Evolutionary conservation across 108 stramenopile genomes (phyloP), one percentile per base, ranked within the genome.

Genomic region (Stephanodiscus triporus): DNA sequence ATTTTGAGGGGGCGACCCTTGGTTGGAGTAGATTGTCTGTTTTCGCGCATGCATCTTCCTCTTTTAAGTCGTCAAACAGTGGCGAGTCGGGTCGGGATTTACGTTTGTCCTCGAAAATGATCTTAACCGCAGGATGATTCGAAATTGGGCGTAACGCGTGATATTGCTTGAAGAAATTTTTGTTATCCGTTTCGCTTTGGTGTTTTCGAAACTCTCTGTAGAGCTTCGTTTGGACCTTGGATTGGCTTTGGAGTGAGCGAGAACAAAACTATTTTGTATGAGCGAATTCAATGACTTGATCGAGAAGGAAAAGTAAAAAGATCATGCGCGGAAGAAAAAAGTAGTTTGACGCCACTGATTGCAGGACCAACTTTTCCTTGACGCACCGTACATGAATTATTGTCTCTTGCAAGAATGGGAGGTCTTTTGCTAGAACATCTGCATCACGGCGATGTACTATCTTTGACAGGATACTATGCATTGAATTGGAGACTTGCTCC

Each of bases 81-180:
- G 69, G 66, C 24, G 55, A 47, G 57, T n/a, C 47, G 9, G 26
- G 48, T 19, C 43, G 43, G 20, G 49, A 10, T 19, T 64, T 27
- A 2, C 34, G 49, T 47, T 58, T 58, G 43, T 50, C 45, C 27
- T 68, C 48, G 22, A 17, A 27, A 37, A 63, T 40, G 5, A 78
- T 40, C 60, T 78, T 59, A 14, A 72, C 66, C 29, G 78, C 82
- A 50, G 92, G 92, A 67, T 93, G 92, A 73, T 93, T 93, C 16
- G 77, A 71, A 10, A 92, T 62, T 1, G 88, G 84, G 1, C 84
- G 60, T 9, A 87, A 60, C 19, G 80, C 73, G 53, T 70, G 74
- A 53, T 78, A 87, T 45, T 75, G 78, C 19, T 84, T 62, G 40
- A 87, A 83, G 63, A 89, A 91, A 38, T 73, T 76, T 11, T 70